Percentiles rank a stretch among this genome's conserved stretches.
Evolutionary conservation across 805 yeast genomes (phyloP).

Genomic region (Groenewaldozyma tartarivorans): DNA sequence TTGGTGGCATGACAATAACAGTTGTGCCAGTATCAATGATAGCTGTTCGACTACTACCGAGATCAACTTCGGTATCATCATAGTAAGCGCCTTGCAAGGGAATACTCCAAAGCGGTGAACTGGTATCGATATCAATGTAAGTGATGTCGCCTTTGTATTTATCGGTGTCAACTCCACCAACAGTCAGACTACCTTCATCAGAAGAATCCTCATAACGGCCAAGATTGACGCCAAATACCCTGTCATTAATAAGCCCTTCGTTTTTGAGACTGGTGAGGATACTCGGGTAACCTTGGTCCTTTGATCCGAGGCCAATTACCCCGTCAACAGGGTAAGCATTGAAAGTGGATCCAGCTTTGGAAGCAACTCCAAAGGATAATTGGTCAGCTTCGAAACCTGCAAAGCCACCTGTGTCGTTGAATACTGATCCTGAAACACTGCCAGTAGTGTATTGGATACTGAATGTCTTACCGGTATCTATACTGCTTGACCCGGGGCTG

Average conservation of each 20-base stretch:
- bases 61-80: conserved; percentile 27
- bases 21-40: conserved; percentile 63
- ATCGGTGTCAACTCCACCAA: conserved; percentile 37
- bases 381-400: conserved; percentile 28
- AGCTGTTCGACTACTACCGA: conserved; percentile 29
- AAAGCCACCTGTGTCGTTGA: conserved; percentile 30
- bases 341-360: conserved; percentile 44
- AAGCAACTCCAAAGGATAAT: conserved; percentile 45
- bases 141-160: conserved; percentile 35
- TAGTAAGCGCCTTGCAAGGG: conserved; percentile 31
- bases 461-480: conserved; percentile 27
- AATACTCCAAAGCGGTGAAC: conserved; percentile 41
- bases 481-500: conserved; percentile 10
- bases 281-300: conserved; percentile 29
- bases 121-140: conserved; percentile 29
- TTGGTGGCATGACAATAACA: conserved; percentile 43
- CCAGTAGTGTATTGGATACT: conserved; percentile 46
- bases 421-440: conserved; percentile 41
- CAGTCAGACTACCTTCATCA: conserved; percentile 32
- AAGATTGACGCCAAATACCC: conserved; percentile 38
- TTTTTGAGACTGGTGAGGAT: conserved; percentile 18
- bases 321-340: conserved; percentile 47
- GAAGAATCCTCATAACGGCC: conserved; percentile 26
- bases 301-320: conserved; percentile 48
- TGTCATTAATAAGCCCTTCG: conserved; percentile 19